Conservation (phyloP, 2,329 filamentous ascomycete genomes). For the Xylariaceae sp. region DNA sequence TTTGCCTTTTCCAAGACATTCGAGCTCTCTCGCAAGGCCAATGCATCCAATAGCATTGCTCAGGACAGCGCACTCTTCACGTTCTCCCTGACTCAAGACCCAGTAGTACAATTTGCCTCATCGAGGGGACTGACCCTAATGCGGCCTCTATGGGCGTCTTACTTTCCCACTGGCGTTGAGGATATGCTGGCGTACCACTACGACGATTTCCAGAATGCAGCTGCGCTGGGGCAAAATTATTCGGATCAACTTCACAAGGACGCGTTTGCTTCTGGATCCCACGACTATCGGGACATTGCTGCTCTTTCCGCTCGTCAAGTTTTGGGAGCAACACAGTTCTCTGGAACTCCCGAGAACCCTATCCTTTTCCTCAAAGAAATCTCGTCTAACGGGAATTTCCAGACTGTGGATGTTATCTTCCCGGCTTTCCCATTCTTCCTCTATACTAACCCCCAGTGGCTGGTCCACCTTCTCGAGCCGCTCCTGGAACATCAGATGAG, state of each 20-base stretch:
- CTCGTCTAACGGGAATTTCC: slow-evolving; percentile 78
- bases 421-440: slow-evolving; percentile 82
- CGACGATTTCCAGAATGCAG: slow-evolving; percentile 63
- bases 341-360: slow-evolving; percentile 65
- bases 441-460: slow-evolving; percentile 78
- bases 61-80: slow-evolving; percentile 66
- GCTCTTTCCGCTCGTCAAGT: slow-evolving; percentile 76
- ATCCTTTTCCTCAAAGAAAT: slow-evolving; percentile 83
- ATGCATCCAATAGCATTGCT: slow-evolving; percentile 21
- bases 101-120: slow-evolving; percentile 74
- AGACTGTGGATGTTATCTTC: slow-evolving; percentile 86
- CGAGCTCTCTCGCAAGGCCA: slow-evolving; percentile 36
- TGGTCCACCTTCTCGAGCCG: slow-evolving; percentile 74
- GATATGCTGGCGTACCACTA: slow-evolving; percentile 72
- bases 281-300: slow-evolving; percentile 73
- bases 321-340: slow-evolving; percentile 72
- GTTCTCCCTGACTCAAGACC: slow-evolving; percentile 71
- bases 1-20: slow-evolving; percentile 74
- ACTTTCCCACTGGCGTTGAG: slow-evolving; percentile 51
- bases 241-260: slow-evolving; percentile 66
- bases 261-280: slow-evolving; percentile 68
- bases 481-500: slow-evolving; percentile 77
- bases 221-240: slow-evolving; percentile 64
- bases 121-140: slow-evolving; percentile 72
- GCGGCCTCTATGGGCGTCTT: slow-evolving; percentile 75